Conservation (phyloP, 192 early-diverging fungal genomes). For the Irineochytrium annulatum region DNA sequence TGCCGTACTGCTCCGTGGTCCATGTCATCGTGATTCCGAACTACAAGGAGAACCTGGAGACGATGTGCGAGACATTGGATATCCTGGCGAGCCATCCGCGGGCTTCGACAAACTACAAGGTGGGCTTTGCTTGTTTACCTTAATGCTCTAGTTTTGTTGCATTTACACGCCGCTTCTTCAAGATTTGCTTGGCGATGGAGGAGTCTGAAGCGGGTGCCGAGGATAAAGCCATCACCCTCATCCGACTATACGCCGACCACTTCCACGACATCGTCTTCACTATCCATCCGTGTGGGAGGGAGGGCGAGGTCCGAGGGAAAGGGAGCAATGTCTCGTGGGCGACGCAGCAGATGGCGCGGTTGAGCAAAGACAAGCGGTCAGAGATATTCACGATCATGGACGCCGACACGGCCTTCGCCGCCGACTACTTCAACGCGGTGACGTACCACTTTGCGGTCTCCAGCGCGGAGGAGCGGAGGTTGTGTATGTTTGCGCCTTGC, state of each 20-base stretch:
- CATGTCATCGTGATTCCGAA: conserved; percentile 67
- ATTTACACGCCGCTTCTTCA: too few species aligned
- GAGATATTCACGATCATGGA: conserved; percentile 66
- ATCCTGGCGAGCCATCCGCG: conserved; percentile 46
- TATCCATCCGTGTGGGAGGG: conserved; percentile 53
- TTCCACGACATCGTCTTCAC: conserved; percentile 65
- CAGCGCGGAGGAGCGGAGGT: conserved; percentile 12
- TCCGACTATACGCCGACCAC: conserved; percentile 46
- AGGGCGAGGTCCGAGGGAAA: conserved; percentile 64
- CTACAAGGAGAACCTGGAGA: conserved; percentile 60
- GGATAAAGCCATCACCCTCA: conserved; percentile 49
- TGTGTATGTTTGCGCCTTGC: conserved; percentile 32
- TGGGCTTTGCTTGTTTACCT: conserved; percentile 18
- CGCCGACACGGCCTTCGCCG: conserved; percentile 65
- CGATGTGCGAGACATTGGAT: conserved; percentile 61
- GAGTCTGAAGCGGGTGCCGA: conserved; percentile 45
- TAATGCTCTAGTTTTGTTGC: not conserved
- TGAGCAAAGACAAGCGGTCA: conserved; percentile 13
- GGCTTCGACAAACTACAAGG: conserved; percentile 42
- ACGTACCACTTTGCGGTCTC: conserved; percentile 26
- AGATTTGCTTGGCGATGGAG: conserved; percentile 69
- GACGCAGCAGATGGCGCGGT: conserved; percentile 38
- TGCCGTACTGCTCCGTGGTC: conserved; percentile 30
- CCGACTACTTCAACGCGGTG: conserved; percentile 53
- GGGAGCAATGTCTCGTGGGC: conserved; percentile 63